phyloP scores from a whole-genome alignment of 257 asterid genomes.

The Solanum phureja region DNA sequence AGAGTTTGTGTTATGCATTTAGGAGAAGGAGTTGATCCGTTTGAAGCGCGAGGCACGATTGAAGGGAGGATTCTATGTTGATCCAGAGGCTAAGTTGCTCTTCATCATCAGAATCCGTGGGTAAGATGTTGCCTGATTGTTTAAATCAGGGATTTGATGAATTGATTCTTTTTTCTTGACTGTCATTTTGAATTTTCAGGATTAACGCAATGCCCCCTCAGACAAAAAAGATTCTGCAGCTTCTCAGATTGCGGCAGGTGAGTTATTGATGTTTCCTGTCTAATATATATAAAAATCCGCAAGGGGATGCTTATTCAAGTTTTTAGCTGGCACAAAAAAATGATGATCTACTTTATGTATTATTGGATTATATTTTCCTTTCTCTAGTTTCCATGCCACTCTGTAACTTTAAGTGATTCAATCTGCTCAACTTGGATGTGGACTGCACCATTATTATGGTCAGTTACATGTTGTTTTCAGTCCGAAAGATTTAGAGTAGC shows the following conservation, averaged over 20 bases:
- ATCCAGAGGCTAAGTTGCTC: constrained; percentile 55
- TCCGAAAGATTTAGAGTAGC: neutral
- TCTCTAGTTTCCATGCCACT: neutral
- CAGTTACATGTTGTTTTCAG: neutral
- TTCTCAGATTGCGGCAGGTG: constrained; percentile 61
- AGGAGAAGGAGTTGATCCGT: constrained; percentile 48
- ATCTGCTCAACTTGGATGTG: neutral
- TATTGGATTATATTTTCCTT: neutral
- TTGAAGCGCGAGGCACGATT: constrained; percentile 75
- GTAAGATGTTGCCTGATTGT: constrained; percentile 10
- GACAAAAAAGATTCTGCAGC: constrained; percentile 66
- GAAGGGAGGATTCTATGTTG: constrained; percentile 80
- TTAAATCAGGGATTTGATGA: neutral
- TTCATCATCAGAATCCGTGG: constrained; percentile 69
- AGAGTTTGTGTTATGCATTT: neutral
- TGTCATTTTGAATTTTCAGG: constrained; percentile 15
- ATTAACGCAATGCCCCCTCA: constrained; percentile 64
- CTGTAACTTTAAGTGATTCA: neutral
- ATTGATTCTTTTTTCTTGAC: neutral
- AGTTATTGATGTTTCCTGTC: neutral
- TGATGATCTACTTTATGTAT: neutral
- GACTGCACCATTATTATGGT: neutral
- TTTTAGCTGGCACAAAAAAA: neutral
- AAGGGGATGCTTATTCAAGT: neutral
- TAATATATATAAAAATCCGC: neutral